Evolutionary conservation across 2,329 filamentous ascomycete genomes (phyloP), one percentile per base, ranked within the genome.

Genomic region (Teratosphaeria destructans): DNA sequence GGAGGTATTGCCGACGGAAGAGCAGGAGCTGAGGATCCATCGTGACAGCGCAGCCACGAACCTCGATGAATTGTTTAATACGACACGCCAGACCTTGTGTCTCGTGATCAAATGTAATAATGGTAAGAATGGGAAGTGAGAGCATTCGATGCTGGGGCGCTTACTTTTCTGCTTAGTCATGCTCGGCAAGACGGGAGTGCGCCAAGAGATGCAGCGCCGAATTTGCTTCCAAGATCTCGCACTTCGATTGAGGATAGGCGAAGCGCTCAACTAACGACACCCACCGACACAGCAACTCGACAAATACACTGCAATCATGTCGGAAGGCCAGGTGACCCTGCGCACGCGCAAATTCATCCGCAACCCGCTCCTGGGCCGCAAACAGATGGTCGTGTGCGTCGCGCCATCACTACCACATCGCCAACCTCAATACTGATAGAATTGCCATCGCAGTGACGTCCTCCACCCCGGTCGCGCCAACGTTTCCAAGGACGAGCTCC

Each of bases 311-410:
- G 81, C 81, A 82, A 95, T 81, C 79, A 96, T 96, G 93, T 89
- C 92, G 81, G 89, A 92, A 81, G 76, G 76, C 67, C 78, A 79
- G 73, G 78, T 81, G 68, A 81, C 78, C 67, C 72, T 81, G 75
- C 78, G 94, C 84, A 99, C 94, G 81, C 93, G 94, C 89, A 97
- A 97, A 85, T 99, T 99, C 89, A 95, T 97, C 83, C 90, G 92
- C 84, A 99, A 99, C 87, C 90, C 94, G 79, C 90, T 99, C 77
- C 88, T 99, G 78, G 90, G 88, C 79, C 89, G 93, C 80, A 96
- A 95, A 86, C 93, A 97, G 88, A 96, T 97, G 90, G 93, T 96
- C 82, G 89, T 96, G 93, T 96, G 68, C 69, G 72, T 74, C 61
- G 54, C 54, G 49, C 56, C 66, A 29, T 26, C 19, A 19, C 58